These are phyloP conservation scores for Cladosporium sp. DNA, from an alignment of 2,329 filamentous ascomycete genomes.

Conservation along the genomic window DNA sequence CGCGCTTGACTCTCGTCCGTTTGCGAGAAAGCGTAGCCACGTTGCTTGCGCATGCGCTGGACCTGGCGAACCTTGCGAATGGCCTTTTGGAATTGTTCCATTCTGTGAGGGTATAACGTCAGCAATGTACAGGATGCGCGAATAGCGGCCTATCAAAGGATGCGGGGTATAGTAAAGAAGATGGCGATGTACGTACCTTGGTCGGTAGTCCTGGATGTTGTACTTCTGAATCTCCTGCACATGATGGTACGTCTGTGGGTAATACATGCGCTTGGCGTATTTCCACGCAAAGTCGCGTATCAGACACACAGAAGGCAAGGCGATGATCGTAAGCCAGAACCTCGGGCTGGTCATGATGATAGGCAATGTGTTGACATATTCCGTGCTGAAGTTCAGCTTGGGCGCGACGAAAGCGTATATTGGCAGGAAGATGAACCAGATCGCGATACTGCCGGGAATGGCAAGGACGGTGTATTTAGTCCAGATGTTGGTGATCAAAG, in stretches of 20 bases:
- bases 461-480: slow-evolving; percentile 97
- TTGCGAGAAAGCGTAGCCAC: slow-evolving; percentile 96
- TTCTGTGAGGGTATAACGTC: slow-evolving; percentile 55
- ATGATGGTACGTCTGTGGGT: slow-evolving; percentile 92
- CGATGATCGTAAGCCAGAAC: slow-evolving; percentile 89
- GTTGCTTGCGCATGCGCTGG: slow-evolving; percentile 98
- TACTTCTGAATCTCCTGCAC: slow-evolving; percentile 99
- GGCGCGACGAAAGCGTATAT: slow-evolving; percentile 86
- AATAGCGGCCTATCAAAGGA: not conserved
- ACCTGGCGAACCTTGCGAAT: slow-evolving; percentile 98
- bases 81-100: slow-evolving; percentile 99
- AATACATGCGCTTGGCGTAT: slow-evolving; percentile 96
- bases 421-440: slow-evolving; percentile 90
- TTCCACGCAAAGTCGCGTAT: slow-evolving; percentile 93
- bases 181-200: slow-evolving; percentile 63
- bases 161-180: not conserved
- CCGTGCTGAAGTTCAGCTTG: slow-evolving; percentile 74
- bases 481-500: slow-evolving; percentile 95
- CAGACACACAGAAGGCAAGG: slow-evolving; percentile 78
- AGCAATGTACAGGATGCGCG: slow-evolving; percentile 8
- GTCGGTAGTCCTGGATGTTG: slow-evolving; percentile 98
- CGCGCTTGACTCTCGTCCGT: slow-evolving; percentile 95
- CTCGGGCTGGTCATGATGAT: slow-evolving; percentile 76
- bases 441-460: slow-evolving; percentile 86
- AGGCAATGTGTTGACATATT: slow-evolving; percentile 84